Evolutionary conservation across 1,284 basidiomycete genomes (phyloP).

Genomic region (Somion occarium): DNA sequence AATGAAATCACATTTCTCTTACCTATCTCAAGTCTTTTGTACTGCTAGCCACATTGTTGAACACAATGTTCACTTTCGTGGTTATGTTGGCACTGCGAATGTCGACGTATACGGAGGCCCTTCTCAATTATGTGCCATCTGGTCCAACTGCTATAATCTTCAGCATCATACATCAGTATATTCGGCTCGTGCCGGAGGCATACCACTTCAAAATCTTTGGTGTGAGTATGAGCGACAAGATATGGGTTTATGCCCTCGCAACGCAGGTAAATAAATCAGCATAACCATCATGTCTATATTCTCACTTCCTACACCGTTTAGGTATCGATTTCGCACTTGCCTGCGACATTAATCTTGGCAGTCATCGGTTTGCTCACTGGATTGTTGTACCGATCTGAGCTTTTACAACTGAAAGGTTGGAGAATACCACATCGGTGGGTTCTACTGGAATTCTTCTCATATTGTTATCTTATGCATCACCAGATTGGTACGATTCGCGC

Average conservation of each 20-base stretch:
- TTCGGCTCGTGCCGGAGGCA: constrained; percentile 67
- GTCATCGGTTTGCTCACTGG: constrained; percentile 66
- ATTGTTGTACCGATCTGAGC: constrained; percentile 75
- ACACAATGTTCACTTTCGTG: constrained; percentile 64
- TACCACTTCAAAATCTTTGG: constrained; percentile 78
- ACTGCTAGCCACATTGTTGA: constrained; percentile 57
- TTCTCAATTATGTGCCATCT: constrained; percentile 69
- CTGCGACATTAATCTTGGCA: constrained; percentile 58
- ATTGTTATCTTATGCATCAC: neutral
- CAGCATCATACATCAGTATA: constrained; percentile 78
- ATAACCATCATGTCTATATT: constrained; percentile 5
- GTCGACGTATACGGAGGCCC: constrained; percentile 29
- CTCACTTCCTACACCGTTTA: constrained; percentile 26
- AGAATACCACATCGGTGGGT: constrained; percentile 49
- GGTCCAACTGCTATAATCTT: constrained; percentile 73
- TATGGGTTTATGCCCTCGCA: constrained; percentile 63
- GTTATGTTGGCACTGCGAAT: constrained; percentile 59
- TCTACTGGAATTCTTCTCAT: too few species aligned
- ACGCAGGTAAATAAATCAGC: constrained; percentile 45
- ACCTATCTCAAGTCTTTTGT: constrained; percentile 62
- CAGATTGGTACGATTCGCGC: constrained; percentile 18
- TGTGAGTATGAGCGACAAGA: constrained; percentile 71
- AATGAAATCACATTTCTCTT: constrained; percentile 7
- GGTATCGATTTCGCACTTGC: constrained; percentile 65
- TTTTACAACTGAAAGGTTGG: constrained; percentile 61